phyloP scores from a whole-genome alignment of 2,329 filamentous ascomycete species.

The Fusarium beomiforme region DNA sequence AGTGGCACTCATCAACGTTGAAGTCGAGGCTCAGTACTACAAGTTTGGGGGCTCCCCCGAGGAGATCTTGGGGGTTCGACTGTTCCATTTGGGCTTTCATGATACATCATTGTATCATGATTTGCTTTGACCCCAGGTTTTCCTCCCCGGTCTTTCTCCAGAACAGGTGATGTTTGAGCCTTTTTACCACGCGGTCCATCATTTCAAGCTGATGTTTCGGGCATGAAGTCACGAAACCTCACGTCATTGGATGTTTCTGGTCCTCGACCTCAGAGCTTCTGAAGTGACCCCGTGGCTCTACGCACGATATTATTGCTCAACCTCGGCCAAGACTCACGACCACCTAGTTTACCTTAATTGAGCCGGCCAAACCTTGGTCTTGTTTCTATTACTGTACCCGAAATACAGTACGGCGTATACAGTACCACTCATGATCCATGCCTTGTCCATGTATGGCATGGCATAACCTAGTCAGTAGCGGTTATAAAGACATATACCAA shows the following conservation, averaged over 20 bases:
- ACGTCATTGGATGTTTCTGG: slow-evolving; percentile 11
- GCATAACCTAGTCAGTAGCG: slow-evolving; percentile 20
- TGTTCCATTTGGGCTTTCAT: not conserved
- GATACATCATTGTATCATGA: slow-evolving; percentile 26
- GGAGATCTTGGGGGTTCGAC: slow-evolving; percentile 11
- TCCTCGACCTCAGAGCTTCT: slow-evolving; percentile 16
- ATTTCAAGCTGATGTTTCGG: slow-evolving; percentile 11
- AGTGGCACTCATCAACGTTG: slow-evolving; percentile 25
- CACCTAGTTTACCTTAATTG: not conserved
- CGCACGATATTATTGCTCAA: slow-evolving; percentile 34
- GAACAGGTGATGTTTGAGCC: slow-evolving; percentile 18
- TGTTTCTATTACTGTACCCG: not conserved
- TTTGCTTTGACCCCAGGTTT: slow-evolving; percentile 23
- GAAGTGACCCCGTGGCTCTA: slow-evolving; percentile 27
- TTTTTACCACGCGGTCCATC: not conserved
- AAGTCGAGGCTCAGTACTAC: not conserved
- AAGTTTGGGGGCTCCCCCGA: slow-evolving; percentile 9
- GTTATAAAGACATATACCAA: slow-evolving; percentile 20
- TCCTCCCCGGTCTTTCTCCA: not conserved
- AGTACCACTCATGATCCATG: slow-evolving; percentile 17
- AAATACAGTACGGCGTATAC: slow-evolving; percentile 10
- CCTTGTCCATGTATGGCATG: slow-evolving; percentile 11
- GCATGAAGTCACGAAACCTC: not conserved
- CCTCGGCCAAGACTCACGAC: slow-evolving; percentile 7
- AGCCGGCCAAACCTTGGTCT: not conserved